Evolutionary conservation across 148 eudicot species (phyloP), one percentile per base, ranked within the genome.

Genomic region (Vaccinium macrocarpon): DNA sequence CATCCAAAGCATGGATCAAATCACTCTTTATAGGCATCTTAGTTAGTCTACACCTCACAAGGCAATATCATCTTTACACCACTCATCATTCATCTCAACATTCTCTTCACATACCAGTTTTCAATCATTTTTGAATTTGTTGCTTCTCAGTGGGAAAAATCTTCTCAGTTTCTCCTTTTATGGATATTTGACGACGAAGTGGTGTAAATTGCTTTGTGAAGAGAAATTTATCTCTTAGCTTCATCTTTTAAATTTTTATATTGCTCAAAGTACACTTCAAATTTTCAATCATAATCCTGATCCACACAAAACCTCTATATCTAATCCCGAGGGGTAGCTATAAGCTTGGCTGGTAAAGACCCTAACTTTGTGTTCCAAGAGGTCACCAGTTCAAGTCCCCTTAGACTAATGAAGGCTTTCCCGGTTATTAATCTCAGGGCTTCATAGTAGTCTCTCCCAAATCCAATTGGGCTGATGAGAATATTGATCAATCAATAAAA

Each of bases 41-140:
- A 42, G 52, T 74, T 38, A 52, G 78, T 74, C 78, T 19, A 76
- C 29, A 49, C 12, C 79, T 35, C 18, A 76, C 79, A 76, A 15
- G 53, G 29, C 15, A 1, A 48, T 76, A n/a, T 42, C 79, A 51
- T 76, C 29, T 49, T 50, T 13, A 76, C 49, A 76, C 79, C 56
- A 48, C 79, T 76, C 56, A n/a, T 76, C 56, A n/a, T 76, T 9
- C 56, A 76, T 76, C 53, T 48, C 53, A n/a, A 75, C n/a, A 9
- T 46, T n/a, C 52, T 75, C 56, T 21, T 49, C n/a, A 21, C 32
- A 76, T 32, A 29, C 15, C 46, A 32, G 46, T 21, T n/a, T 76
- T n/a, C 14, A 49, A 18, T 49, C 29, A 76, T 1, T 76, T 49
- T n/a, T 19, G 6, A 21, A 2, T 16, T 29, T 19, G 19, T 19